Conservation (phyloP, 2,329 filamentous ascomycete species). For the Pseudopithomyces maydicus region DNA sequence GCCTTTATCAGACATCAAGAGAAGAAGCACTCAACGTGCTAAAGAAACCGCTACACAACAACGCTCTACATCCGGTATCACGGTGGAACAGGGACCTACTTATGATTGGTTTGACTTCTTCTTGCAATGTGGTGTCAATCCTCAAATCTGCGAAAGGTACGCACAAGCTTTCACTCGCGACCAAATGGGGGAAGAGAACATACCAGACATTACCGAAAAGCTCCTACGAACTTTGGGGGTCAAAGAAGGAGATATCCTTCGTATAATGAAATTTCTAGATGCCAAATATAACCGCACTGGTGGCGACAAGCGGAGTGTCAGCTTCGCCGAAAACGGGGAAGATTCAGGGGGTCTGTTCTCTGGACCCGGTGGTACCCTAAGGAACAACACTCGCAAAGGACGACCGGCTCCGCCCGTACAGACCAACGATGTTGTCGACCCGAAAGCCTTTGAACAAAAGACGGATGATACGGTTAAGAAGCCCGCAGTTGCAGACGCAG, state of each 20-base stretch:
- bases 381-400: conserved; percentile 93
- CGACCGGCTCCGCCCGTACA: conserved; percentile 86
- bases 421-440: conserved; percentile 83
- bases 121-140: conserved; percentile 86
- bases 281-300: conserved; percentile 72
- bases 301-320: conserved; percentile 60
- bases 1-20: conserved; percentile 80
- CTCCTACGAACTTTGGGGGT: conserved; percentile 87
- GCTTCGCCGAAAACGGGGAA: conserved; percentile 63
- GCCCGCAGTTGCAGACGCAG: conserved; percentile 46
- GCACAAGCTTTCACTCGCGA: conserved; percentile 86
- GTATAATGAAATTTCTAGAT: conserved; percentile 89
- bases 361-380: conserved; percentile 85
- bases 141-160: conserved; percentile 93
- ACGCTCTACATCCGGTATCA: conserved; percentile 60
- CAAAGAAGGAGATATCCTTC: conserved; percentile 94
- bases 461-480: conserved; percentile 51
- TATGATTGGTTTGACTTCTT: conserved; percentile 99
- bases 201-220: conserved; percentile 85
- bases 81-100: conserved; percentile 70
- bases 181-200: conserved; percentile 92
- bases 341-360: conserved; percentile 78
- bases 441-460: conserved; percentile 79
- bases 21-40: conserved; percentile 51
- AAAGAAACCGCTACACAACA: conserved; percentile 56